These are phyloP conservation scores for Taphrina betulina DNA, from an alignment of 1,139 yeast species.

Conservation along the genomic window DNA sequence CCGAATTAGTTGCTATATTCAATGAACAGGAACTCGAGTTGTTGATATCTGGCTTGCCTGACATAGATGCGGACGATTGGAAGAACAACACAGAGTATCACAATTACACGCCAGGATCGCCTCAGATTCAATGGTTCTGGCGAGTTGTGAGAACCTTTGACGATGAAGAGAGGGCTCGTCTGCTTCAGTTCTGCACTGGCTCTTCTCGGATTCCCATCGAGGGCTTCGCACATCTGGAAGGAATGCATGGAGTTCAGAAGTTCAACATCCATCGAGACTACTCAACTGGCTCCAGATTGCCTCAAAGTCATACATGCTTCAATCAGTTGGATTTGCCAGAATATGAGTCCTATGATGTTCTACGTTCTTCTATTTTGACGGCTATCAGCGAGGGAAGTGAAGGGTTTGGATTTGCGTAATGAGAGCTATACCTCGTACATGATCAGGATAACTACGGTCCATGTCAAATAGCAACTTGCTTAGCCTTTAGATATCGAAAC, in stretches of 20 bases:
- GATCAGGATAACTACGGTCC: too few species aligned
- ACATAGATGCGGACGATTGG: conserved; percentile 96
- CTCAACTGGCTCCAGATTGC: conserved; percentile 80
- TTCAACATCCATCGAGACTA: conserved; percentile 90
- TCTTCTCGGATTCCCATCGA: conserved; percentile 94
- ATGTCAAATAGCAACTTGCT: too few species aligned
- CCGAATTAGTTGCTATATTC: conserved; percentile 78
- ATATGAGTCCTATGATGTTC: conserved; percentile 80
- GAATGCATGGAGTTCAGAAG: conserved; percentile 81
- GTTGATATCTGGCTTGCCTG: conserved; percentile 91
- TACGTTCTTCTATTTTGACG: conserved; percentile 73
- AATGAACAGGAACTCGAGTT: conserved; percentile 95
- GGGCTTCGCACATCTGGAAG: conserved; percentile 87
- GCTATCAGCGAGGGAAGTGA: conserved; percentile 95
- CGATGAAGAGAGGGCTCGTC: conserved; percentile 87
- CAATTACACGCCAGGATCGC: conserved; percentile 79
- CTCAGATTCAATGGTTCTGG: conserved; percentile 97
- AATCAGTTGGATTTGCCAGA: conserved; percentile 86
- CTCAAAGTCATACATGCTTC: conserved; percentile 57
- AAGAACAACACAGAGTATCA: conserved; percentile 77
- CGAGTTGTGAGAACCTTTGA: conserved; percentile 94
- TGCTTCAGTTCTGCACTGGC: conserved; percentile 94
- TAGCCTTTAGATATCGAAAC: too few species aligned
- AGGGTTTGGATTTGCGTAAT: conserved; percentile 82
- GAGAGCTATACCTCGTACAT: too few species aligned